Evolutionary conservation across 306 rosid species (phyloP), one percentile per base, ranked within the genome.

Genomic region (Castanospermum australe): DNA sequence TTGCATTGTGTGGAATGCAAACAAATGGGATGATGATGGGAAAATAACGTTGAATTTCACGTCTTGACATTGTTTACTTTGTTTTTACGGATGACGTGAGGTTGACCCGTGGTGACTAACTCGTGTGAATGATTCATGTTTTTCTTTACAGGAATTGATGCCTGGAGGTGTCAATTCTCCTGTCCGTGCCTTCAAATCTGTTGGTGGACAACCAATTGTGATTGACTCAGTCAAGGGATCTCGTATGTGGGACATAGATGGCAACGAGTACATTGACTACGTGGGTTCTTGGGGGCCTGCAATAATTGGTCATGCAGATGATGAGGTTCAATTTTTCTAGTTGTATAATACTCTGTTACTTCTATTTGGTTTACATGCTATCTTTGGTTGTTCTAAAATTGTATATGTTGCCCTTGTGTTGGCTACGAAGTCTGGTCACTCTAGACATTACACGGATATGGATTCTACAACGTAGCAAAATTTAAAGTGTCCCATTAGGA

Each of bases 221-320:
- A 86, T 96, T 65, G 97, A 96, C 78, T 91, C 97, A 0, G 99
- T 87, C 1, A 91, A 96, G 84, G 99, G 99, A 12, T 90, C 85
- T 79, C 99, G 76, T 25, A 90, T 93, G 98, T 84, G 92, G 91
- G 98, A 96, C 84, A 90, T 96, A 28, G 99, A 96, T 48, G 99
- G 98, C 64, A 96, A 96, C 36, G 87, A 93, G 52, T 95, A 95
- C 84, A 90, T 95, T 42, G 99, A 95, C 87, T 95, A 95, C 74
- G 99, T 95, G 6, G 98, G 99, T 71, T 95, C 99, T 71, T 95
- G 99, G 99, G 99, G 99, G 20, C 99, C 99, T 39, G 99, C 98
- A 5, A 93, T 96, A 25, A 93, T 96, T n/a, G 99, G 99, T 32
- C 99, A 96, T 30, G 97, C 99, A 0, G 96, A 95, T 81, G 96